These are phyloP conservation scores for Rhizopus microsporus DNA, from an alignment of 371 early-diverging fungal genomes.

Conservation along the genomic window DNA sequence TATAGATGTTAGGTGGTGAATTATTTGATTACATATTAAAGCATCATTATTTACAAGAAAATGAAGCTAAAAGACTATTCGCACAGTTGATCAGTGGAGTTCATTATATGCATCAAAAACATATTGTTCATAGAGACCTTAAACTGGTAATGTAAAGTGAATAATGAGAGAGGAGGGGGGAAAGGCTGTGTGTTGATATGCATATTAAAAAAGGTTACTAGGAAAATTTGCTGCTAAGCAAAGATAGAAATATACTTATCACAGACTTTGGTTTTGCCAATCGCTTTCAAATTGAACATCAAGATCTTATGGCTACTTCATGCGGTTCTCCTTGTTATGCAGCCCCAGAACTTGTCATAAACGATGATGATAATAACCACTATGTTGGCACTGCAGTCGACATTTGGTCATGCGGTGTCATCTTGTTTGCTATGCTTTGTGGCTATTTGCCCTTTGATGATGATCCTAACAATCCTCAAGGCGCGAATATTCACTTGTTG, in stretches of 20 bases:
- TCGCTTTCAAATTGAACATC: conserved; percentile 62
- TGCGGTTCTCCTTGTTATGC: conserved; percentile 98
- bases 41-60: conserved; percentile 55
- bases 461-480: conserved; percentile 68
- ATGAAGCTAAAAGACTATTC: conserved; percentile 63
- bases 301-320: conserved; percentile 80
- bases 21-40: conserved; percentile 70
- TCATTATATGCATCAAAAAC: conserved; percentile 51
- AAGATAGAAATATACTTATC: conserved; percentile 84
- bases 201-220: conserved; percentile 22
- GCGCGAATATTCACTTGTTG: conserved; percentile 62
- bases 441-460: conserved; percentile 85
- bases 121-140: conserved; percentile 68
- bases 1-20: conserved; percentile 41
- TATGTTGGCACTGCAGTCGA: conserved; percentile 97
- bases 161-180: conserved; percentile 15
- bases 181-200: not conserved
- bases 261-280: conserved; percentile 99
- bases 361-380: conserved; percentile 85
- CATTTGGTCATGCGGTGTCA: conserved; percentile 93
- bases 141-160: conserved; percentile 46
- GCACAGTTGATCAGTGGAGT: conserved; percentile 71
- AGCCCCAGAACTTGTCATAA: conserved; percentile 93
- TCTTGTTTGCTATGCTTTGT: conserved; percentile 74
- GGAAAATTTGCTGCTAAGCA: conserved; percentile 89